A percentile compares a stretch with the other conserved stretches of the same genome.
phyloP scores from a whole-genome alignment of 345 rosid species.

The Rhodomyrtus tomentosa region DNA sequence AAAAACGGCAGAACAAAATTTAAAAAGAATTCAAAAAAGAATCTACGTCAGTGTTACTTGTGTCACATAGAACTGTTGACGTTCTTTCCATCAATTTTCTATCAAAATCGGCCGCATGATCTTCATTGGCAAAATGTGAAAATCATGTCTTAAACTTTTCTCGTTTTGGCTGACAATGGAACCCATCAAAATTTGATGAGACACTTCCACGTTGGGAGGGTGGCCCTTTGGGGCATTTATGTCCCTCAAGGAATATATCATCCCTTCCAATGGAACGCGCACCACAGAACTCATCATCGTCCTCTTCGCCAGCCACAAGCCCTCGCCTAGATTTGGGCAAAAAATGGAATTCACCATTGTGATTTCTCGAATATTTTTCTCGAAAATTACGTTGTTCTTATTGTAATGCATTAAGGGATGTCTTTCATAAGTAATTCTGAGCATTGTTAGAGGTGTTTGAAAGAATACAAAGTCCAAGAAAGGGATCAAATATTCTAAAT shows the following conservation, averaged over 20 bases:
- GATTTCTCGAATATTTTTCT: no score
- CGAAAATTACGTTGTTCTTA: not conserved
- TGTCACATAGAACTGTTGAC: no score
- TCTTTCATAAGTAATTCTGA: not conserved
- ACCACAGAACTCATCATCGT: not conserved
- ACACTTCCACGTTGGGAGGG: not conserved
- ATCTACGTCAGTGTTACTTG: no score
- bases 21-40: no score
- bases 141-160: no score
- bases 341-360: not conserved
- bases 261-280: not conserved
- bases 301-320: not conserved
- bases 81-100: no score
- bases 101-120: no score
- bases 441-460: not conserved
- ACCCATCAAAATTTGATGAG: not conserved
- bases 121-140: no score
- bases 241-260: not conserved
- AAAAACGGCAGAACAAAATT: no score
- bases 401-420: not conserved
- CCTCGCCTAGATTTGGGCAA: no score
- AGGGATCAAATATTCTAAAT: not conserved
- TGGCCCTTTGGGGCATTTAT: not conserved
- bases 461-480: not conserved
- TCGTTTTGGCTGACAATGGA: not conserved